A percentile compares a stretch with the other conserved stretches of the same genome.
Conservation (phyloP, 2,329 filamentous ascomycete species). For the Penicillium expansum region DNA sequence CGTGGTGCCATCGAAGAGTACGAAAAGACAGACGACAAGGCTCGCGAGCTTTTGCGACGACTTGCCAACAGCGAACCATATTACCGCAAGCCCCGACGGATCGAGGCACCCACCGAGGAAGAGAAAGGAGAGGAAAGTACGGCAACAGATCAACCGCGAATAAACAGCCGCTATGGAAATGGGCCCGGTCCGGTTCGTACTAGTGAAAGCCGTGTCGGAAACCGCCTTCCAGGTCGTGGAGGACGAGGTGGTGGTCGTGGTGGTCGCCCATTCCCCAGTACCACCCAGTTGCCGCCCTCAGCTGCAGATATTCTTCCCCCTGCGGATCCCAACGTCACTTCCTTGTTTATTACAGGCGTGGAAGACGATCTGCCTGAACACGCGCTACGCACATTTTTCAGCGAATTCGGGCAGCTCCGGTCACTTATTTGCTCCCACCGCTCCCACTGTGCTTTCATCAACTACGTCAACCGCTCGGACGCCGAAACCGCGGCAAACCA, state of each 20-base stretch:
- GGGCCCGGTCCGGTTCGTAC: slow-evolving; percentile 71
- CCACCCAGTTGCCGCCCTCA: slow-evolving; percentile 72
- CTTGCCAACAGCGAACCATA: slow-evolving; percentile 93
- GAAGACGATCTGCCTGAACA: slow-evolving; percentile 95
- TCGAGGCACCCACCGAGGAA: slow-evolving; percentile 57
- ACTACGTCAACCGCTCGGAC: slow-evolving; percentile 78
- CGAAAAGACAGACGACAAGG: slow-evolving; percentile 96
- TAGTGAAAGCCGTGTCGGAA: slow-evolving; percentile 52
- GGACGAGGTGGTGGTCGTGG: slow-evolving; percentile 49
- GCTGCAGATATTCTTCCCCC: slow-evolving; percentile 86
- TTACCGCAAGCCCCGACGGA: slow-evolving; percentile 78
- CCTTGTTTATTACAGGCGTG: slow-evolving; percentile 89
- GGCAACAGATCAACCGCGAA: slow-evolving; percentile 43
- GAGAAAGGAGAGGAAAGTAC: slow-evolving; percentile 39
- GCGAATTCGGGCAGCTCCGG: slow-evolving; percentile 81
- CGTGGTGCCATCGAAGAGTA: slow-evolving; percentile 82
- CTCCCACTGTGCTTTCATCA: slow-evolving; percentile 95
- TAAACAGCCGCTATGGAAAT: slow-evolving; percentile 43
- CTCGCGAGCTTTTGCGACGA: slow-evolving; percentile 77
- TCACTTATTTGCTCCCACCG: slow-evolving; percentile 95
- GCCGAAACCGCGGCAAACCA: slow-evolving; percentile 83
- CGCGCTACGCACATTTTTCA: slow-evolving; percentile 86
- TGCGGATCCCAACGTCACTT: slow-evolving; percentile 79
- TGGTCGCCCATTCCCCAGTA: slow-evolving; percentile 64
- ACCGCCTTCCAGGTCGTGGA: slow-evolving; percentile 42